Evolutionary conservation across 805 yeast species (phyloP), one percentile per base, ranked within the genome.

Genomic region (Suhomyces sp.): DNA sequence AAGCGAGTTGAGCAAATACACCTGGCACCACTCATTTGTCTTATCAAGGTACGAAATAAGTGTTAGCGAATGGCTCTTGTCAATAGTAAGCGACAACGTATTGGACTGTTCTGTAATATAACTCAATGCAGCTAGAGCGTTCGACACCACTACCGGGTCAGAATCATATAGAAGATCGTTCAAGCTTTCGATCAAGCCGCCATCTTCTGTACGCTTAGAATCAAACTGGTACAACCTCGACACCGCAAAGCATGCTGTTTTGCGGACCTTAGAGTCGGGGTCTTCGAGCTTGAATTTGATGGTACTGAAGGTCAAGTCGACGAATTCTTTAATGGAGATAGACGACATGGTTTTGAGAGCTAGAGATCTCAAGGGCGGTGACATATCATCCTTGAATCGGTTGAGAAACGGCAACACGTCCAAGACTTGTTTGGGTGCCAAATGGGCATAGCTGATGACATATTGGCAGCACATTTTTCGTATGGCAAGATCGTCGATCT

Each of bases 11-110:
- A 93, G 69, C 13, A 90, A 74, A 44, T 84, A 79, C 0, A 83
- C 75, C 63, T 87, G 96, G 46, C 84, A 79, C 96, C 97, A 92
- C 68, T 86, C 88, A 57, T 78, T 80, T 49, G 65, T 70, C 45
- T 56, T 67, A 6, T 71, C 66, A 17, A 78, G 60, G 36, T 66
- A 58, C 13, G 71, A 68, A 17, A 77, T 57, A 47, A 79, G 61
- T 17, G 64, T 60, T 41, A 72, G 57, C 5, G 77, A 60, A 79
- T 77, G 66, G 65, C 73, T 22, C 41, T 74, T 73, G 60, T 82
- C 86, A 23, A 88, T 76, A 4, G 80, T 72, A 48, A 89, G 67
- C 36, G 77, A 73, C 58, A 87, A 68, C 9, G 76, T 68, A 3
- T 72, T 73, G 5, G 82, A 71, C 31, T 72, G 72, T 48, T 87